These are phyloP conservation scores for Yamadazyma nakazawae DNA, from an alignment of 805 yeast species.

Conservation along the genomic window DNA sequence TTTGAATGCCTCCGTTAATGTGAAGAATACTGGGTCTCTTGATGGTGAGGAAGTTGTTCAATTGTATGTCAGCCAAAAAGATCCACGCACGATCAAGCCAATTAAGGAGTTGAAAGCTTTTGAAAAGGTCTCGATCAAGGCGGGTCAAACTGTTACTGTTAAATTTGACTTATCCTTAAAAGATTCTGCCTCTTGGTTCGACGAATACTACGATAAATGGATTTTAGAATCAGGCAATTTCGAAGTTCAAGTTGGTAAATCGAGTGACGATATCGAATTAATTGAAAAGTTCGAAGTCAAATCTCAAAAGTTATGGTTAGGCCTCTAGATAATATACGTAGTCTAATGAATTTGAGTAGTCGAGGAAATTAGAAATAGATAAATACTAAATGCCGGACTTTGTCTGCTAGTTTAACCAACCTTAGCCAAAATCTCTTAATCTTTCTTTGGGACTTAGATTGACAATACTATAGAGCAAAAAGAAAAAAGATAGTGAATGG, in stretches of 20 bases:
- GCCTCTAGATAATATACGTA: conserved; percentile 7
- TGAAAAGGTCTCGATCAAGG: conserved; percentile 44
- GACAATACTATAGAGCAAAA: not conserved
- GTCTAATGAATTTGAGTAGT: not conserved
- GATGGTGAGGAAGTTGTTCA: conserved; percentile 58
- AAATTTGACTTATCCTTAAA: conserved; percentile 38
- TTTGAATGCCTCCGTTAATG: conserved; percentile 34
- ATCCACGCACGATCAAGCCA: conserved; percentile 48
- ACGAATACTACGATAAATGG: conserved; percentile 50
- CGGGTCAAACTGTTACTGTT: conserved; percentile 42
- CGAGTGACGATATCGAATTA: conserved; percentile 26
- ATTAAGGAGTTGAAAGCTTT: conserved; percentile 60
- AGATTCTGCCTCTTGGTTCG: conserved; percentile 52
- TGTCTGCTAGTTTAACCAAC: no score
- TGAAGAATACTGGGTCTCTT: conserved; percentile 45
- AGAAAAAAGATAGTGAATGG: conserved; percentile 25
- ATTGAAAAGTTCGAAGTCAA: conserved; percentile 15
- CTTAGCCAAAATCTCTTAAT: no score
- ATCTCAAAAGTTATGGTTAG: conserved; percentile 15
- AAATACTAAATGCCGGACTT: no score
- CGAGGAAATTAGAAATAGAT: not conserved
- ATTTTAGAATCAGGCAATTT: conserved; percentile 48
- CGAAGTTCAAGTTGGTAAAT: conserved; percentile 45
- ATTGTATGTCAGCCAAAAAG: conserved; percentile 42
- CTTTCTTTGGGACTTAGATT: no score